Conservation (phyloP, 768 basidiomycete genomes). For the Boletus sp. region DNA sequence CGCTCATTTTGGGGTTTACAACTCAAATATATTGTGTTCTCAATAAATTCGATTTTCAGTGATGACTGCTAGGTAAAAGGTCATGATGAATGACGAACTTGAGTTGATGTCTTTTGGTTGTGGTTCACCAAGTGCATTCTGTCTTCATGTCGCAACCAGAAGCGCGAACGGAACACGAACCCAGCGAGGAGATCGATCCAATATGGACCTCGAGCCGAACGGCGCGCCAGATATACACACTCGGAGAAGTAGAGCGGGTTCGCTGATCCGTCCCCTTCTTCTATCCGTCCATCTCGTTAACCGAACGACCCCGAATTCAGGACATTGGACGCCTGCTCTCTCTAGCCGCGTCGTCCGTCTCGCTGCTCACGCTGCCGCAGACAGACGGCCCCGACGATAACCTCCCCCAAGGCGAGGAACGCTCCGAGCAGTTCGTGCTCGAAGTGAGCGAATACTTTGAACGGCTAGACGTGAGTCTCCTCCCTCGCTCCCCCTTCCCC, state of each 20-base stretch:
- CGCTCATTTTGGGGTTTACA: no score
- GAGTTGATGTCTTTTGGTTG: background rate
- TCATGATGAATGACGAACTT: no score
- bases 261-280: background rate
- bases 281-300: background rate
- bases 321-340: slow-evolving; percentile 76
- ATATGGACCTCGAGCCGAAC: slow-evolving; percentile 82
- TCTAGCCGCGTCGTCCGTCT: slow-evolving; percentile 75
- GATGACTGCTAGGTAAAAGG: no score
- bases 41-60: no score
- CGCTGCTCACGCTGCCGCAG: slow-evolving; percentile 79
- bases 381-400: slow-evolving; percentile 67
- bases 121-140: background rate
- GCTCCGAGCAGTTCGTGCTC: slow-evolving; percentile 81
- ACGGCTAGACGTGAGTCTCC: slow-evolving; percentile 65
- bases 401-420: slow-evolving; percentile 77
- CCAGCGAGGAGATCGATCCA: slow-evolving; percentile 55
- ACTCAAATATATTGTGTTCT: no score
- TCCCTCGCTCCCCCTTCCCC: background rate
- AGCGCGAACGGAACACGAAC: slow-evolving; percentile 12
- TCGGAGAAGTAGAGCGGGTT: slow-evolving; percentile 81
- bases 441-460: slow-evolving; percentile 87
- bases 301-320: slow-evolving; percentile 37
- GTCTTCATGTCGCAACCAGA: slow-evolving; percentile 24
- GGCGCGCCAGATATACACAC: slow-evolving; percentile 75